Base-by-base conservation (phyloP, 495 filamentous ascomycete genomes). In the Xylaria longipes region DNA sequence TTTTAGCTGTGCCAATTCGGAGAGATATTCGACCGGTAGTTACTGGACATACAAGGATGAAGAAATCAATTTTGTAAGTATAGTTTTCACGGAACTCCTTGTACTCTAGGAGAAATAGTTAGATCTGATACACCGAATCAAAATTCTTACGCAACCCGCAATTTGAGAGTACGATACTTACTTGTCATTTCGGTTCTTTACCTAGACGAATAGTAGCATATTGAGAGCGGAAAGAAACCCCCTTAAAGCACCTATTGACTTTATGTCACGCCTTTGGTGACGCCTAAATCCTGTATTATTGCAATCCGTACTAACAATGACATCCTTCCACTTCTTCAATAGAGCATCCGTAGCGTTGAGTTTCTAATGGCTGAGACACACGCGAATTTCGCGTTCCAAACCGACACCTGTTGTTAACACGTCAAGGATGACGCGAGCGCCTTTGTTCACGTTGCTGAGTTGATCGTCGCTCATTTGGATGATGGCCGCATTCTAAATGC, bases 381-480 rank as follows among this genome's bases (percentile, higher is more conserved):
- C 60, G 1, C 79, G 80, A 22, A 82, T 74, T 57, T 79, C 74
- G 50, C 64, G 77, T 4, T 78, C 82, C 52, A 71, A 71, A 0
- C 78, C 82, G 22, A 79, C 80, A 0, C 85, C 83, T n/a, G 22
- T 20, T 64, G 61, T 48, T n/a, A 64, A 48, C 11, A 63, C 22
- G 22, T 43, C 85, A 14, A 87, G 81, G 43, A 87, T 83, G 39
- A 82, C 77, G 56, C 68, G 72, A 0, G 81, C 84, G 41, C 79
- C 82, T 77, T 85, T 87, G 1, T 64, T 73, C 22, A 84, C 82
- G 69, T 87, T 82, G 15, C 85, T 84, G 0, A 73, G 78, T 76
- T 87, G 83, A 7, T 78, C 74, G 46, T 79, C 75, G 68, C 81
- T 69, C 46, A 77, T 71, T 5, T 33, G 46, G 17, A 74, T 31